Evolutionary conservation across 345 rosid species (phyloP), one percentile per base, ranked within the genome.

Genomic region (Raphanus sativus): DNA sequence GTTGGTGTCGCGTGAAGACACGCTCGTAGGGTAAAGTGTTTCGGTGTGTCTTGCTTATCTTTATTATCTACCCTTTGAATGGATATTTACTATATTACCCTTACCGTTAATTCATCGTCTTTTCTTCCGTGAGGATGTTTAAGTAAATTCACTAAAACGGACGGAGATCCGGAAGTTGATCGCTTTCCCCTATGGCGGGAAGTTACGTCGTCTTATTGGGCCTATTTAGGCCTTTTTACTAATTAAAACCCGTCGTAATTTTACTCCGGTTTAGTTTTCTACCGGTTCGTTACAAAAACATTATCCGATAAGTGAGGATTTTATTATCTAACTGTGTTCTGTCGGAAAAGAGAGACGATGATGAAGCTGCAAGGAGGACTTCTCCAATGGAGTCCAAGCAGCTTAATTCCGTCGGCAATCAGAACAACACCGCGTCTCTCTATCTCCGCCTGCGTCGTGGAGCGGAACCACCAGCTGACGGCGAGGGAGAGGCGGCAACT

Each of bases 401-500:
- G 42, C 70, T 16, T 76, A 69, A 75, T 70, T 34, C 85, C 54
- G 7, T 48, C 76, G 1, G 50, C 62, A 76, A 21, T 77, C 67
- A 81, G 61, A 73, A 78, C 12, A 73, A 78, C 12, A 58, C 1
- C 70, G 8, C 30, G 61, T 15, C 6, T 70, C 15, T 76, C 80
- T 17, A 67, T 85, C 52, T 77, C 81, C 6, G 87, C 89, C 2
- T 78, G 89, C 29, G 78, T 88, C 24, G 66, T 62, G 34, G 81
- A 76, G 15, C 58, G 66, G 54, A 64, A 81, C 67, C 84, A 77
- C 26, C 81, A 82, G 76, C 84, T 92, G 12, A 86, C 93, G 16
- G 98, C 91, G 28, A 88, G 87, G 73, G 98, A 92, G 85, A 85
- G 97, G 71, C 84, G 98, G 83, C 87, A 86, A 83, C 87, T 89